These are phyloP conservation scores for Diplocarpon rosae DNA, from an alignment of 2,329 filamentous ascomycete genomes.

Conservation along the genomic window DNA sequence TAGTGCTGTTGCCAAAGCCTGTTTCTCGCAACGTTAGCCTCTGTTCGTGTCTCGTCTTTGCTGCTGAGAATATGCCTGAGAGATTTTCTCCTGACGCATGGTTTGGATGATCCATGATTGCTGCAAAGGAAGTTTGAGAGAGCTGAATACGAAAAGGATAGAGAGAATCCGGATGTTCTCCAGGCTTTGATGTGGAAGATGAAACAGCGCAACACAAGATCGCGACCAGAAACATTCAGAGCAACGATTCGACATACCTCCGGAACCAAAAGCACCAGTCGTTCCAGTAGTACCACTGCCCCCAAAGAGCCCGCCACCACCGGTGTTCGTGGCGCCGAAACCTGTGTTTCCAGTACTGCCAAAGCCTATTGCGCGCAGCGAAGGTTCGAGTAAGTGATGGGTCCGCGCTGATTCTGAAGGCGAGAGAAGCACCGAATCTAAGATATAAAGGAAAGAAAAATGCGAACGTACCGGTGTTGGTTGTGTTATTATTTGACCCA, in stretches of 20 bases:
- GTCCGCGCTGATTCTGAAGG: conserved; percentile 18
- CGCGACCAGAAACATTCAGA: conserved; percentile 17
- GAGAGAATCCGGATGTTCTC: conserved; percentile 2
- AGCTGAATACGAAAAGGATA: background rate
- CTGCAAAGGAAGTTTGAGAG: background rate
- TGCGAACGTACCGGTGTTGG: conserved; percentile 28
- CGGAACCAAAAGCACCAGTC: conserved; percentile 27
- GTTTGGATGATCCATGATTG: background rate
- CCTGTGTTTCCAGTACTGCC: conserved; percentile 30
- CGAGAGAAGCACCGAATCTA: conserved; percentile 7
- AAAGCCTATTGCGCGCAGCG: conserved; percentile 30
- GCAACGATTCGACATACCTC: conserved; percentile 29
- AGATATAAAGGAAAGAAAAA: conserved; percentile 9
- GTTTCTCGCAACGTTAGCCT: conserved; percentile 15
- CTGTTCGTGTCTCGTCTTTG: background rate
- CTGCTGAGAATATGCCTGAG: background rate
- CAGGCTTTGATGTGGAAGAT: conserved; percentile 3
- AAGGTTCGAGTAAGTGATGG: conserved; percentile 27
- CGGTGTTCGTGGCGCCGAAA: conserved; percentile 31
- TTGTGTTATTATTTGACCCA: conserved; percentile 24
- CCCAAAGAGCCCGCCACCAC: conserved; percentile 32
- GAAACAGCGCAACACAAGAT: conserved; percentile 7
- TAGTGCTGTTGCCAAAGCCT: conserved; percentile 35
- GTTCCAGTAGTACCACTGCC: conserved; percentile 28
- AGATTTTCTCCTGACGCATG: background rate